Base-by-base conservation (phyloP, 2,329 filamentous ascomycete species). In the Nigrospora sphaerica region DNA sequence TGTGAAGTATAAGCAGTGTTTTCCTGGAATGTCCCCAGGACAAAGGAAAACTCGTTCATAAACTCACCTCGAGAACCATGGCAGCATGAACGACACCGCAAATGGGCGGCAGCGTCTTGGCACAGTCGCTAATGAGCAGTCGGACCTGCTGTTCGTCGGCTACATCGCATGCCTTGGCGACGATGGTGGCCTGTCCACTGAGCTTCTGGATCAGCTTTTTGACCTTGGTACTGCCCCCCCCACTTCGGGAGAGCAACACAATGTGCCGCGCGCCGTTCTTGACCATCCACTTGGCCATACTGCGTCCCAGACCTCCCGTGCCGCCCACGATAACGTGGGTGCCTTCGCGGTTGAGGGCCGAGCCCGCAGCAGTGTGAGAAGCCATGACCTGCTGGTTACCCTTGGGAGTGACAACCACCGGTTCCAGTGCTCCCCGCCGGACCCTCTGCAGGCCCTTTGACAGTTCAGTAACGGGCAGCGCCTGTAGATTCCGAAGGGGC, bases 321-420 rank as follows among this genome's bases (percentile, higher is more conserved):
- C 74, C 72, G 14, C 74, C 74, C 18, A 76, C 66, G 39, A 77
- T 63, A 36, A 78, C 57, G 52, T 78, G 77, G 0, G 71, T 71
- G 4, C 66, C 69, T 48, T 75, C 62, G 1, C 52, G 23, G 23
- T 28, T 28, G 23, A 28, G 23, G 2, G 7, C 7, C 23, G 7
- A 10, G 23, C 23, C 23, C 23, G 23, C 7, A 28, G 23, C 23
- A 10, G 4, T 9, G 23, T 28, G 23, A 10, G 23, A 7, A 28
- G 23, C 35, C 35, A n/a, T 37, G 35, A 37, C 35, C 14, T 37
- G 14, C 35, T 37, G 4, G 5, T 13, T 11, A 6, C 10, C n/a
- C 18, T 9, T 9, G 35, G 35, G 11, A 6, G 35, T 18, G 18
- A 37, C 18, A 12, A 37, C 35, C 6, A 37, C 18, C 6, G 14